Evolutionary conservation across 345 rosid species (phyloP).

Genomic region (Abelmoschus esculentus): DNA sequence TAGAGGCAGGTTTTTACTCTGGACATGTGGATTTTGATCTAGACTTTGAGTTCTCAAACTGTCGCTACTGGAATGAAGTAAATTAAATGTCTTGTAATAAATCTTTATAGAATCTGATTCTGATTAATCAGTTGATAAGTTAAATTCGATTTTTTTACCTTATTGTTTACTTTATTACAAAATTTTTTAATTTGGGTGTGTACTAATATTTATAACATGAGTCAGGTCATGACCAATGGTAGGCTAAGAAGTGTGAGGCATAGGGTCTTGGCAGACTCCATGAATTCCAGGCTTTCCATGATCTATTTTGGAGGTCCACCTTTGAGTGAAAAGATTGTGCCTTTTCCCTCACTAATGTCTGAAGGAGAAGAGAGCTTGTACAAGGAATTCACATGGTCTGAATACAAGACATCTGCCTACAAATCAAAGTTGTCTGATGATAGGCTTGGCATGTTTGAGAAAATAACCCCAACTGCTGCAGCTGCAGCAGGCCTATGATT

Average conservation of each 20-base stretch:
- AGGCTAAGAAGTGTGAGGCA: slow-evolving; percentile 86
- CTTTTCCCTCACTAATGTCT: slow-evolving; percentile 43
- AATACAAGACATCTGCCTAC: slow-evolving; percentile 73
- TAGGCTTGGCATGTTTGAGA: slow-evolving; percentile 69
- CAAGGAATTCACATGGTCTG: slow-evolving; percentile 77
- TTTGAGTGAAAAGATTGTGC: slow-evolving; percentile 46
- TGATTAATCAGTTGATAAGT: too few species aligned
- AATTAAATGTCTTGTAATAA: too few species aligned
- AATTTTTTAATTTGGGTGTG: not conserved
- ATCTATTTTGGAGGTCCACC: slow-evolving; percentile 86
- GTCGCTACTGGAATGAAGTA: too few species aligned
- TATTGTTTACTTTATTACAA: too few species aligned
- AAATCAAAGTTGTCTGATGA: slow-evolving; percentile 67
- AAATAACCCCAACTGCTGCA: slow-evolving; percentile 6
- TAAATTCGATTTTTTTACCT: too few species aligned
- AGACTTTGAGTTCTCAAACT: too few species aligned
- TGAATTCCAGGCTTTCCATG: slow-evolving; percentile 74
- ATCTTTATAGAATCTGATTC: too few species aligned
- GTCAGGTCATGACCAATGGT: slow-evolving; percentile 89
- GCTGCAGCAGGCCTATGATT: slow-evolving; percentile 1
- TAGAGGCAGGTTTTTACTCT: too few species aligned
- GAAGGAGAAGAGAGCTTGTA: slow-evolving; percentile 61
- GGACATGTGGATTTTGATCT: too few species aligned
- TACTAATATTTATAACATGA: not conserved
- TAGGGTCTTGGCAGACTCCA: slow-evolving; percentile 61